Base-by-base conservation (phyloP, 73 alveolate genomes). In the Diophrys appendiculata region DNA sequence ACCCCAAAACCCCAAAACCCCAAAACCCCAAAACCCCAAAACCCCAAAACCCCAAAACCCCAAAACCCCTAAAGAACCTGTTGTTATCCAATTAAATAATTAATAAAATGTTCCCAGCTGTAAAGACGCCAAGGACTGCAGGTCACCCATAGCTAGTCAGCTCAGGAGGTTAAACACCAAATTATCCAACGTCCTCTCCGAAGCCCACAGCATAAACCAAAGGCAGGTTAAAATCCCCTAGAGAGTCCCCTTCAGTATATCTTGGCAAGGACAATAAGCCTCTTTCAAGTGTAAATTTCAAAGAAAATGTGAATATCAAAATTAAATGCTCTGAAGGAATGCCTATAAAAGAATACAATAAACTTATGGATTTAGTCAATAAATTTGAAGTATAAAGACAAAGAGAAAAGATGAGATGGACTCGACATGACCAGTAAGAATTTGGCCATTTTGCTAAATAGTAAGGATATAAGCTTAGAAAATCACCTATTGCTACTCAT, bases 261-360 rank as follows among this genome's bases (percentile, higher is more conserved):
- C 60, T 43, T n/a, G n/a, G n/a, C n/a, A n/a, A n/a, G 18, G 71
- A 60, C 14, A 60, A 60, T n/a, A 60, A 60, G n/a, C 26, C n/a
- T n/a, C 30, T 29, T 23, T 14, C 30, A 54, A 28, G 75, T 24
- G 54, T 31, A 2, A 31, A 67, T 28, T 31, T 23, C 53, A 67
- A 67, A 67, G 75, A 67, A 3, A 5, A 25, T 24, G 52, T 67
- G 24, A 67, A 67, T 3, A 67, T 67, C 1, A 23, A 25, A 5
- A 67, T 67, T 3, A 67, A 31, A 31, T 67, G 52, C 2, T 23
- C 52, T 67, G 75, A 67, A 1, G 35, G 75, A 2, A 67, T 67
- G 75, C 75, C 75, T 2, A 31, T 23, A n/a, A 23, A 67, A 28
- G 75, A 76, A 54, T 76, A 76, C 54, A 76, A 76, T n/a, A 76